A percentile compares a stretch with the other conserved stretches of the same genome.
Evolutionary conservation across 345 rosid genomes (phyloP).

Genomic region (Heritiera fomes): DNA sequence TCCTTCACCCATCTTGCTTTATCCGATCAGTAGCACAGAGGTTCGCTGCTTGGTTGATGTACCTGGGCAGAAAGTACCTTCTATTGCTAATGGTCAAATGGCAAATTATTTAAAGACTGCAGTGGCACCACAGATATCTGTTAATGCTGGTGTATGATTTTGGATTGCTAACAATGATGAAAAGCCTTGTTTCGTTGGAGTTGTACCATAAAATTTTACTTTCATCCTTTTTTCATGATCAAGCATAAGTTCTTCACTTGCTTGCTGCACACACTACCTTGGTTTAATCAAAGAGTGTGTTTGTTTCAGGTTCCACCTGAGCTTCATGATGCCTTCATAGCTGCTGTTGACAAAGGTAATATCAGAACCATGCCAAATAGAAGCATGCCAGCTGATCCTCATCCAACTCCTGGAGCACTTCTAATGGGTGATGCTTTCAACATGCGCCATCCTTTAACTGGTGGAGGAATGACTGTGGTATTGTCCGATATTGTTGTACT

Average conservation of each 20-base stretch:
- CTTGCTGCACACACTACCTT: background rate
- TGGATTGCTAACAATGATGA: background rate
- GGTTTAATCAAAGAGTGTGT: background rate
- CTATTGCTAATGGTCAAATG: conserved; percentile 49
- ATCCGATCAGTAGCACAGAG: conserved; percentile 55
- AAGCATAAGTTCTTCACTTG: background rate
- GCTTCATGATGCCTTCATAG: conserved; percentile 39
- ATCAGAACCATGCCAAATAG: conserved; percentile 59
- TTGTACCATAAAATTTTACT: background rate
- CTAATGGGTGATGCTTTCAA: conserved; percentile 59
- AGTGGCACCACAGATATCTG: conserved; percentile 42
- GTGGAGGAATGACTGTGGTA: conserved; percentile 64
- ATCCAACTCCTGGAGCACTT: conserved; percentile 54
- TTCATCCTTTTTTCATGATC: background rate
- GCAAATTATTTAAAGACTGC: conserved; percentile 37
- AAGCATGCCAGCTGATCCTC: conserved; percentile 62
- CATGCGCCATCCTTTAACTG: conserved; percentile 62
- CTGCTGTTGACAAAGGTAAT: conserved; percentile 47
- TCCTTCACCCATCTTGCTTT: conserved; percentile 56
- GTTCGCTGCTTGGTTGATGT: conserved; percentile 54
- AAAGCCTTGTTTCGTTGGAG: background rate
- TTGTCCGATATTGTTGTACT: conserved; percentile 55
- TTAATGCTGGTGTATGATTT: background rate
- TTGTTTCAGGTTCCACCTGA: conserved; percentile 41
- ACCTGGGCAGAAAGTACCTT: conserved; percentile 51